A percentile compares a stretch with the other conserved stretches of the same genome.
These are phyloP conservation scores for Backusella macrospora DNA, from an alignment of 192 early-diverging fungal genomes.

Conservation along the genomic window DNA sequence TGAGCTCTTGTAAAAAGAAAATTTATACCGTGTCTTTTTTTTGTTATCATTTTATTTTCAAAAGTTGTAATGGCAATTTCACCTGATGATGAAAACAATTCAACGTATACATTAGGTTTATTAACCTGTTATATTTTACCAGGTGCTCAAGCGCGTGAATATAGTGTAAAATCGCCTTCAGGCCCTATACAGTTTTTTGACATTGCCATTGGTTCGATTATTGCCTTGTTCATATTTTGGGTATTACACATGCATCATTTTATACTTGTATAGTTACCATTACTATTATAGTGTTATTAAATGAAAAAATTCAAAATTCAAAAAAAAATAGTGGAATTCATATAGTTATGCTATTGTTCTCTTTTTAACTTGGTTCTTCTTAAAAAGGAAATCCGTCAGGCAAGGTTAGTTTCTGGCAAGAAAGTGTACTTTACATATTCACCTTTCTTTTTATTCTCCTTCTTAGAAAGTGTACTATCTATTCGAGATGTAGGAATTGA, in stretches of 20 bases:
- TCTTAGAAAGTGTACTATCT: constrained; percentile 64
- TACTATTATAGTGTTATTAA: neutral
- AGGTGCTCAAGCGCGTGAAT: constrained; percentile 13
- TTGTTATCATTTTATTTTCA: neutral
- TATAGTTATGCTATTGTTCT: neutral
- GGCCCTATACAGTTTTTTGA: neutral
- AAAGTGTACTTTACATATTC: neutral
- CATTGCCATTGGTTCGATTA: neutral
- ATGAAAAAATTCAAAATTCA: too few species aligned
- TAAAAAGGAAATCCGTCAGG: constrained; percentile 40
- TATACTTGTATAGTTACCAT: neutral
- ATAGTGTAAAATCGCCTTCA: neutral
- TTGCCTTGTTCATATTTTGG: neutral
- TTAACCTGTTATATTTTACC: constrained; percentile 22
- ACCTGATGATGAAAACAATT: constrained; percentile 8
- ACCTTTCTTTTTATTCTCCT: neutral
- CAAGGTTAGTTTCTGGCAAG: constrained; percentile 27
- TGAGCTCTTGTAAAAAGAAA: neutral
- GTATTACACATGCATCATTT: neutral
- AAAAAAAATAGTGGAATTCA: neutral
- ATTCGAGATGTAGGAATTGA: constrained; percentile 73
- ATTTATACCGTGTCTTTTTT: neutral
- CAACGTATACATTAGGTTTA: neutral
- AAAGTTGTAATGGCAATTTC: neutral
- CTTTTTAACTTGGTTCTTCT: constrained; percentile 30